A percentile compares a stretch with the other conserved stretches of the same genome.
These are phyloP conservation scores for Acanthamoeba triangularis DNA, from an alignment of 208 protist genomes.

Conservation along the genomic window DNA sequence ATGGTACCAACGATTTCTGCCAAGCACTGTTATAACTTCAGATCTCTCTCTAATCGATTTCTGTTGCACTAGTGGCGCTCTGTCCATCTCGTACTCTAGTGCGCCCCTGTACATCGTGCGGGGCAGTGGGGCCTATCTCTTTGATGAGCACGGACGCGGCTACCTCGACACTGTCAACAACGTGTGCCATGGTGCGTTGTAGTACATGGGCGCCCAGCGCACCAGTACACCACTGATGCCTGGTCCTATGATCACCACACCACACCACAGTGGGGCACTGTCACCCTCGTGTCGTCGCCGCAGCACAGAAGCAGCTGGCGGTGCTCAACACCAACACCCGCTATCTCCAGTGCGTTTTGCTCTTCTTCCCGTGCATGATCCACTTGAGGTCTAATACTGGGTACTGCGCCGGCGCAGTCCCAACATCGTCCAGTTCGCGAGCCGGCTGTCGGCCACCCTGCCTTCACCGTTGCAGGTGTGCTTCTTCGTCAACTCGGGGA, in stretches of 20 bases:
- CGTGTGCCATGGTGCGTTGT: conserved; percentile 59
- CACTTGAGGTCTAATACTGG: not conserved
- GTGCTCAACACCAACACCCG: conserved; percentile 89
- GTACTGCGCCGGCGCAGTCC: not conserved
- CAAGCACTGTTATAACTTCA: not conserved
- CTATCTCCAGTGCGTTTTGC: conserved; percentile 82
- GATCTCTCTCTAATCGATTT: not conserved
- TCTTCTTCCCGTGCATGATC: no score
- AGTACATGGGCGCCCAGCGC: no score
- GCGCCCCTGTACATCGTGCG: conserved; percentile 44
- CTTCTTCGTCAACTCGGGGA: conserved; percentile 93
- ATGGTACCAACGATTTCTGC: conserved; percentile 15
- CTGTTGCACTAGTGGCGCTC: conserved; percentile 4
- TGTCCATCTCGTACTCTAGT: conserved; percentile 46
- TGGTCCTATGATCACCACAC: not conserved
- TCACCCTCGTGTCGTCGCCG: conserved; percentile 86
- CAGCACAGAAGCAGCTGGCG: conserved; percentile 85
- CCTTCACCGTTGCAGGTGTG: conserved; percentile 72
- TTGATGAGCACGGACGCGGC: conserved; percentile 19
- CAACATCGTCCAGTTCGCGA: conserved; percentile 66
- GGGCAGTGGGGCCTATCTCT: conserved; percentile 38
- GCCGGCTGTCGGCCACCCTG: conserved; percentile 81
- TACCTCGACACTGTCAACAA: conserved; percentile 76
- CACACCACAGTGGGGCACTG: conserved; percentile 86
- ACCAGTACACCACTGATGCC: not conserved